Evolutionary conservation across 768 basidiomycete species (phyloP), one percentile per base, ranked within the genome.

Genomic region (Pisolithus albus): DNA sequence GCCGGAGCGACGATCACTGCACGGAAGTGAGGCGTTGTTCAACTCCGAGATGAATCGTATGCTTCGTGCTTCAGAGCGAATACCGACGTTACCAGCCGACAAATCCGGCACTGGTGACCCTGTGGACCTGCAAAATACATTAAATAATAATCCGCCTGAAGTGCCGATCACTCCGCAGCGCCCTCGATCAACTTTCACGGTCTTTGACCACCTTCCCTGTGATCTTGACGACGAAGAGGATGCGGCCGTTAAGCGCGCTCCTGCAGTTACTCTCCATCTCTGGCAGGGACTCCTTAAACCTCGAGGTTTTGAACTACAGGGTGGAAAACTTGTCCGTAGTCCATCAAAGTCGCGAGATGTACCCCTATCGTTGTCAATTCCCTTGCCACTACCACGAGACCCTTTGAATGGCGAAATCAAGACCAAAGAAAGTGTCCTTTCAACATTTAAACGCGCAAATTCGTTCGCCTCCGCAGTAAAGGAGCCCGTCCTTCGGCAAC

Each of bases 221-320:
- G 66, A 66, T 9, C 51, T 34, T 0, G 70, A 72, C 1, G 72
- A 84, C 45, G 84, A 83, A 46, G 83, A 83, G 59, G 70, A 77
- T 0, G 80, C 78, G 0, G 65, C 75, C 16, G 71, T 80, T 10
- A 79, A 74, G 48, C 81, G 82, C n/a, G 69, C 81, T 1, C 83
- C 83, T 0, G 73, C 74, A 0, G 73, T 82, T 3, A 84, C 83
- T 1, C 72, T 85, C 39, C 80, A 82, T 52, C 74, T 89, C 7
- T 90, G 88, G 88, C 74, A 78, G 46, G 76, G 76, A 54, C 79
- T 90, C 23, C 76, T 90, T 26, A 75, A 78, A 51, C 71, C 77
- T 24, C 78, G 87, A 8, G 88, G 87, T 9, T 87, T 83, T 64
- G 76, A 81, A 55, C 66, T 87, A 50, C 67, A 76, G 18, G 73